Conservation (phyloP, 306 rosid species). For the Calophaca sinica region DNA sequence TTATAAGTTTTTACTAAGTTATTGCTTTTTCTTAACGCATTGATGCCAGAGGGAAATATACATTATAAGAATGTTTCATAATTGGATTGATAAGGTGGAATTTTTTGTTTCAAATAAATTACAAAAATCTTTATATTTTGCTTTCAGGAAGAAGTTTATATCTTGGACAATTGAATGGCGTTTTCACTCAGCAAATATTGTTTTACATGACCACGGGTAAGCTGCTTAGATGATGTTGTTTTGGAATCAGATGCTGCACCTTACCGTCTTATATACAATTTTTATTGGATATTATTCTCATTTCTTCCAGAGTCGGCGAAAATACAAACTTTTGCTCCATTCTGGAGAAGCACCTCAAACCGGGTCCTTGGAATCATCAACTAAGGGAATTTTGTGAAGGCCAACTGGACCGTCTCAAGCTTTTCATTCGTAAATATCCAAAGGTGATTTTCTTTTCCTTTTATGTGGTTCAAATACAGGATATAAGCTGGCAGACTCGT, state of each 20-base stretch:
- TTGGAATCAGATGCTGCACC: neutral
- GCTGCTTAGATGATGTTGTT: slow-evolving; percentile 42
- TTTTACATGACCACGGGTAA: slow-evolving; percentile 78
- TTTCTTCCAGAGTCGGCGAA: slow-evolving; percentile 69
- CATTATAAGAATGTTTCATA: slow-evolving; percentile 14
- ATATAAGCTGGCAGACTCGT: neutral
- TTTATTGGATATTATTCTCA: slow-evolving; percentile 1
- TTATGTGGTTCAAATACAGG: slow-evolving; percentile 9
- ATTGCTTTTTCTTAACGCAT: neutral
- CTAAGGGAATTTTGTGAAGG: slow-evolving; percentile 68
- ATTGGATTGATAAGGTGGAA: slow-evolving; percentile 30
- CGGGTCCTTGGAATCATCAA: slow-evolving; percentile 80
- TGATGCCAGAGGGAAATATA: neutral
- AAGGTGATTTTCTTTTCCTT: slow-evolving; percentile 60
- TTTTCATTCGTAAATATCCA: slow-evolving; percentile 73
- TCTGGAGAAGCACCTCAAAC: slow-evolving; percentile 75
- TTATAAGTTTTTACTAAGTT: neutral
- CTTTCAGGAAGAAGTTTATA: slow-evolving; percentile 76
- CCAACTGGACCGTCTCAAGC: slow-evolving; percentile 65
- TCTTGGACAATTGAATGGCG: slow-evolving; percentile 93
- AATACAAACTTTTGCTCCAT: slow-evolving; percentile 58
- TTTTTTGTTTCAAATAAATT: slow-evolving; percentile 24
- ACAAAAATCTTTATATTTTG: slow-evolving; percentile 32
- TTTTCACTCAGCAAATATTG: slow-evolving; percentile 69
- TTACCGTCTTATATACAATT: neutral